Conservation (phyloP, 352 stramenopile species). For the Phytopythium mirpurense region DNA sequence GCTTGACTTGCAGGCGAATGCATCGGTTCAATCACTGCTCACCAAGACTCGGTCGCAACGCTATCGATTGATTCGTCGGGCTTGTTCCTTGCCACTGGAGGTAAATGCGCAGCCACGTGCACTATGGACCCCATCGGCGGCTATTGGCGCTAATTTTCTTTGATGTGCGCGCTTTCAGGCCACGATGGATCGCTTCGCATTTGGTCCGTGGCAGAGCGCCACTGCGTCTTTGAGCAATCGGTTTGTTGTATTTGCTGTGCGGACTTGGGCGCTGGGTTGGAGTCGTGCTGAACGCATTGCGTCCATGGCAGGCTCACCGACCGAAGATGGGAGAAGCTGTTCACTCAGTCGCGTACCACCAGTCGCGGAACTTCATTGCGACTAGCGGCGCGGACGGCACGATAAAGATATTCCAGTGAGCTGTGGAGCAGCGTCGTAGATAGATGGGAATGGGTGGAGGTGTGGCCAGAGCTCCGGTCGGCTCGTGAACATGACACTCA, state of each 20-base stretch:
- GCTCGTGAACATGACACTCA: slow-evolving; percentile 6
- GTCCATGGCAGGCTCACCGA: slow-evolving; percentile 48
- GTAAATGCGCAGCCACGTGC: slow-evolving; percentile 15
- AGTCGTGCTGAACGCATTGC: background rate
- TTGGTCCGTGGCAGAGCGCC: slow-evolving; percentile 75
- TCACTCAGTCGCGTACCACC: slow-evolving; percentile 70
- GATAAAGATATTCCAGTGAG: slow-evolving; percentile 87
- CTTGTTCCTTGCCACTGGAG: slow-evolving; percentile 69
- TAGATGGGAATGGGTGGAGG: background rate
- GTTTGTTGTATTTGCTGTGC: slow-evolving; percentile 17
- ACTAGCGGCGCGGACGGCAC: slow-evolving; percentile 74
- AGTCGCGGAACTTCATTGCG: slow-evolving; percentile 77
- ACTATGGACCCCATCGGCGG: too few species aligned
- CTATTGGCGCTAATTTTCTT: slow-evolving; percentile 3
- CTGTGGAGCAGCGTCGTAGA: background rate
- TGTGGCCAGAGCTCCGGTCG: too few species aligned
- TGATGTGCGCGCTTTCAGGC: slow-evolving; percentile 31
- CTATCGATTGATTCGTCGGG: slow-evolving; percentile 75
- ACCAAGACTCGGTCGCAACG: slow-evolving; percentile 78
- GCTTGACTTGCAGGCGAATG: slow-evolving; percentile 65
- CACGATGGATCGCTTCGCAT: slow-evolving; percentile 83
- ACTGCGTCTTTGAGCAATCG: slow-evolving; percentile 85
- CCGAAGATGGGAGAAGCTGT: slow-evolving; percentile 79
- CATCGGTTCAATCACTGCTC: slow-evolving; percentile 65
- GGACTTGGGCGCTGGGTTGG: background rate